Conservation (phyloP, 345 rosid species). For the Firmiana major region DNA sequence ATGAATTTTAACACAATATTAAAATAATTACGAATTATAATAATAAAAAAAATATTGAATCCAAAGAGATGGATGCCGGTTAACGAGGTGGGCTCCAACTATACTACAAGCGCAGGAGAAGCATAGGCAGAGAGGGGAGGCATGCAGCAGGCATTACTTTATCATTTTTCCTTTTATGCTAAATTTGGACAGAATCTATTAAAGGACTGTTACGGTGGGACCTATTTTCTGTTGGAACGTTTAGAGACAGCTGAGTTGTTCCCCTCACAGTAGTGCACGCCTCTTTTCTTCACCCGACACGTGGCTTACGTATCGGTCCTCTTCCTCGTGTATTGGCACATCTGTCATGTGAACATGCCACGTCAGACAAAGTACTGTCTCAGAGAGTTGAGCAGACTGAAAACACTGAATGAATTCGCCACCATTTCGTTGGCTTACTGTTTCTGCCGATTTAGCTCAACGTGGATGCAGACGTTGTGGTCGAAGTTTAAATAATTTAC, state of each 20-base stretch:
- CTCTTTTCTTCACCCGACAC: constrained; percentile 35
- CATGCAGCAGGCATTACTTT: not conserved
- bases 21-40: too few relatives aligned
- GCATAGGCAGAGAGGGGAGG: not conserved
- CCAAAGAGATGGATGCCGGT: not conserved
- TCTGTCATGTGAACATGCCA: constrained; percentile 1
- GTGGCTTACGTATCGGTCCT: constrained; percentile 16
- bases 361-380: constrained; percentile 12
- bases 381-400: not conserved
- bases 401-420: not conserved
- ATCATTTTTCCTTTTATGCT: not conserved
- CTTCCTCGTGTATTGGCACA: not conserved
- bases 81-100: not conserved
- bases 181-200: constrained; percentile 39
- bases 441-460: too few relatives aligned
- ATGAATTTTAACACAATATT: too few relatives aligned
- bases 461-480: too few relatives aligned
- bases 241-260: constrained; percentile 44
- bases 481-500: too few relatives aligned
- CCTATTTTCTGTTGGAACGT: constrained; percentile 43
- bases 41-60: too few relatives aligned
- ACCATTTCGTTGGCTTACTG: too few relatives aligned
- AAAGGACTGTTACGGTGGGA: constrained; percentile 2
- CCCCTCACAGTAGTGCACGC: constrained; percentile 44
- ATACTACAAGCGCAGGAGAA: not conserved